phyloP scores from a whole-genome alignment of 2,329 filamentous ascomycete genomes.

The Fusarium sp. region DNA sequence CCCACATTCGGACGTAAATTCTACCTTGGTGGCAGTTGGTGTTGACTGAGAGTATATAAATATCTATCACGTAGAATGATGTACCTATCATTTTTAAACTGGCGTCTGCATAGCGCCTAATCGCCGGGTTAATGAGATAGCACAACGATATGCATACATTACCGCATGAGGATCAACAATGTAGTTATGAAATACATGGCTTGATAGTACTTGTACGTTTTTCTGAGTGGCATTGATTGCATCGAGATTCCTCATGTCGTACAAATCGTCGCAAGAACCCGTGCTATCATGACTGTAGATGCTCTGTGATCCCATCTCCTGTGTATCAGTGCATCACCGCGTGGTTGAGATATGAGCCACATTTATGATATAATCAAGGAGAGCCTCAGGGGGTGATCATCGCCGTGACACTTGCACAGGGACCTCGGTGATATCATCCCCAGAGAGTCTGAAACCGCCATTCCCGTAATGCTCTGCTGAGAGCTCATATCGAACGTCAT shows the following conservation, averaged over 20 bases:
- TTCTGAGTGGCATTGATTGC: not conserved
- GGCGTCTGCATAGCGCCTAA: not conserved
- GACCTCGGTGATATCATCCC: slow-evolving; percentile 34
- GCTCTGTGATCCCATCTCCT: slow-evolving; percentile 3
- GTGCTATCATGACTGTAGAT: not conserved
- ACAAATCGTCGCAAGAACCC: not conserved
- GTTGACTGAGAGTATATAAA: no score
- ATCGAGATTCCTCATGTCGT: not conserved
- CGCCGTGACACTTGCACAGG: slow-evolving; percentile 6
- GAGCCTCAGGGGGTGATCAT: slow-evolving; percentile 17
- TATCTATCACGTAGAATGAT: no score
- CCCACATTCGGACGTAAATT: not conserved
- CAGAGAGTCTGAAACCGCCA: slow-evolving; percentile 32
- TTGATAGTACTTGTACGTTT: no score
- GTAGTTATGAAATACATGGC: no score
- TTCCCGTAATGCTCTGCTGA: slow-evolving; percentile 18
- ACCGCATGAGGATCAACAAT: no score
- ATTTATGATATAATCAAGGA: slow-evolving; percentile 34
- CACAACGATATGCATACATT: no score
- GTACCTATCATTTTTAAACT: no score
- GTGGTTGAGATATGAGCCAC: slow-evolving; percentile 17
- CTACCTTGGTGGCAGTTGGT: not conserved
- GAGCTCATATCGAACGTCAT: slow-evolving; percentile 24
- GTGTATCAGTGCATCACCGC: slow-evolving; percentile 1
- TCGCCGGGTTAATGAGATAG: no score